Base-by-base conservation (phyloP, 306 rosid genomes). In the Quercus mongolica region DNA sequence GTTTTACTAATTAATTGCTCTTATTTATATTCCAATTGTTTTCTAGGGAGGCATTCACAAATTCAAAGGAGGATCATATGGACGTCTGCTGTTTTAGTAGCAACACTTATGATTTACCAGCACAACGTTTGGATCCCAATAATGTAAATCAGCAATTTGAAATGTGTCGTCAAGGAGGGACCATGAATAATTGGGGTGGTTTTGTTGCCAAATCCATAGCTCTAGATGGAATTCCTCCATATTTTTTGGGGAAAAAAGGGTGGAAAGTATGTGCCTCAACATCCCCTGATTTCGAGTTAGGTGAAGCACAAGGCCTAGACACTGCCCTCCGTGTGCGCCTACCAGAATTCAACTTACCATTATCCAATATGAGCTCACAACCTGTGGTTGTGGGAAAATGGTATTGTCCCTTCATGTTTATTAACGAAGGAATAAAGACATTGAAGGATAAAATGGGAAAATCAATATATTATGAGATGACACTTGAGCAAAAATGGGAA, bases 401-500 rank as follows among this genome's bases (percentile, higher is more conserved):
- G 88, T 85, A 69, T 41, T 55, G 76, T 64, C 91, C 86, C 3
- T 81, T 86, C 74, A 76, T 88, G 86, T 86, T 88, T 78, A 26
- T 88, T 3, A 79, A 74, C 25, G 89, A 86, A 63, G 77, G 28
- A 3, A 81, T 80, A 1, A 79, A 46, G 54, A 35, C 71, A 0
- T 21, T 81, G 7, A 77, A 19, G 41, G 77, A 72, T 10, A 13
- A 58, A 65, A 74, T 46, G 69, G 38, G 30, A 4, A 75, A 11
- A 2, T 30, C 83, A 5, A 77, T 81, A 75, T 88, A 72, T 19
- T 86, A 88, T 23, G 85, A 83, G 69, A 81, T 88, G 69, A 76
- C 82, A 33, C 79, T 85, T 0, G 82, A 88, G 75, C 86, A 88
- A 33, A 83, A 67, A 12, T 85, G 89, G 91, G 86, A 83, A 25